Evolutionary conservation across 164 flowering plant genomes (phyloP).

Genomic region (Vitis rupestris): DNA sequence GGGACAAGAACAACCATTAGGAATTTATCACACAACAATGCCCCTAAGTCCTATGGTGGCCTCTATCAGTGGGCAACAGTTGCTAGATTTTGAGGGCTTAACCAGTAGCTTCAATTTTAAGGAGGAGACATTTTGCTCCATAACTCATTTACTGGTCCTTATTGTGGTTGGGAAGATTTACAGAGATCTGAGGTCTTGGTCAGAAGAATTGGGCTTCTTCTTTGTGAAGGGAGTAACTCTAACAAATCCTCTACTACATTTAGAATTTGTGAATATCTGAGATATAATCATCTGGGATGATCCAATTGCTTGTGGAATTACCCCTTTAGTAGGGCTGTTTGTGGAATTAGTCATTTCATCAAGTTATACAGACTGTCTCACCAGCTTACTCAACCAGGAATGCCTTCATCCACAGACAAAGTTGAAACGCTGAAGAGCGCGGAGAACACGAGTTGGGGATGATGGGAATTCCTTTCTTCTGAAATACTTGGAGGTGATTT

Average conservation of each 20-base stretch:
- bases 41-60: no score
- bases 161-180: slow-evolving; percentile 26
- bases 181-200: slow-evolving; percentile 27
- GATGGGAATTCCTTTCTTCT: slow-evolving; percentile 20
- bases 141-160: slow-evolving; percentile 9
- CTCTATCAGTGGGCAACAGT: no score
- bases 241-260: not conserved
- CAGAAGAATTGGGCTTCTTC: slow-evolving; percentile 27
- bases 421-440: slow-evolving; percentile 19
- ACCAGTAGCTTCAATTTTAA: no score
- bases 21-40: no score
- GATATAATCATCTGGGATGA: no score
- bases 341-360: slow-evolving; percentile 16
- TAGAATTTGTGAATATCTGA: no score
- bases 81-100: no score
- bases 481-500: slow-evolving; percentile 18
- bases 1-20: no score
- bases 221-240: not conserved
- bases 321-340: not conserved
- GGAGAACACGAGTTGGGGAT: slow-evolving; percentile 25
- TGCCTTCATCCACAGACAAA: slow-evolving; percentile 5
- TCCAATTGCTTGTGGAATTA: slow-evolving; percentile 16
- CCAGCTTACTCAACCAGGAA: slow-evolving; percentile 21
- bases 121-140: not conserved
- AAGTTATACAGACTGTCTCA: slow-evolving; percentile 31